Evolutionary conservation across 768 basidiomycete species (phyloP).

Genomic region (Cubamyces sp.): DNA sequence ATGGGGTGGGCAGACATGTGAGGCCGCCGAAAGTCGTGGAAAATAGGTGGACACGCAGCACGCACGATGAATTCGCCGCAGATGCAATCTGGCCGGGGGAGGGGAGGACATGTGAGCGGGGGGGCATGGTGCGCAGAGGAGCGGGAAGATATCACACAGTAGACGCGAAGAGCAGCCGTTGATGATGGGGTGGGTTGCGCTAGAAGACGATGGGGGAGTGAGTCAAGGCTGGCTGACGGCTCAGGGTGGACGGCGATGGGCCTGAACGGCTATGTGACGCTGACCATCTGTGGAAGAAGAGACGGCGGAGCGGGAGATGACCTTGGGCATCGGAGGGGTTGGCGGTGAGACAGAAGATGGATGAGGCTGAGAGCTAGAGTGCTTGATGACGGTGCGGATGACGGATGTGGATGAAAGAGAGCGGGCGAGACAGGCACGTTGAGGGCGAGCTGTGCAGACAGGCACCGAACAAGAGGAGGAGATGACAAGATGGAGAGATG

Average conservation of each 20-base stretch:
- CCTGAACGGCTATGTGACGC: slow-evolving; percentile 30
- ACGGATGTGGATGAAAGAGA: not conserved
- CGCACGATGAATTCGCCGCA: slow-evolving; percentile 87
- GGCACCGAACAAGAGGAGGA: not conserved
- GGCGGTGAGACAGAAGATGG: not conserved
- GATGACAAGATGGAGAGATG: not conserved
- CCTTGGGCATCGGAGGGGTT: slow-evolving; percentile 74
- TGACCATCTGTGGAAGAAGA: slow-evolving; percentile 87
- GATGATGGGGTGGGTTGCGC: slow-evolving; percentile 82
- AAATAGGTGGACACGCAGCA: slow-evolving; percentile 23
- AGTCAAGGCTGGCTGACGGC: slow-evolving; percentile 14
- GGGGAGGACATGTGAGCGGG: slow-evolving; percentile 13
- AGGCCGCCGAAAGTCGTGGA: slow-evolving; percentile 8
- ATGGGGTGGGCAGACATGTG: not conserved
- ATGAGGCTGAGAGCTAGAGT: not conserved
- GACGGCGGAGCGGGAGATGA: slow-evolving; percentile 85
- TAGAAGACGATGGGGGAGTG: slow-evolving; percentile 36
- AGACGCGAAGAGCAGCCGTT: slow-evolving; percentile 75
- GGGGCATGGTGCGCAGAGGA: slow-evolving; percentile 8
- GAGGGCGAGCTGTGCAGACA: slow-evolving; percentile 9
- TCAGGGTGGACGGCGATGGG: slow-evolving; percentile 14
- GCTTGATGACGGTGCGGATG: not conserved
- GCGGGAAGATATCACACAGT: slow-evolving; percentile 57
- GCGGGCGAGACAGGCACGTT: slow-evolving; percentile 3
- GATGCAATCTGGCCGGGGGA: slow-evolving; percentile 65